These are phyloP conservation scores for Eimeria zaria DNA, from an alignment of 169 alveolate genomes.

Conservation along the genomic window DNA sequence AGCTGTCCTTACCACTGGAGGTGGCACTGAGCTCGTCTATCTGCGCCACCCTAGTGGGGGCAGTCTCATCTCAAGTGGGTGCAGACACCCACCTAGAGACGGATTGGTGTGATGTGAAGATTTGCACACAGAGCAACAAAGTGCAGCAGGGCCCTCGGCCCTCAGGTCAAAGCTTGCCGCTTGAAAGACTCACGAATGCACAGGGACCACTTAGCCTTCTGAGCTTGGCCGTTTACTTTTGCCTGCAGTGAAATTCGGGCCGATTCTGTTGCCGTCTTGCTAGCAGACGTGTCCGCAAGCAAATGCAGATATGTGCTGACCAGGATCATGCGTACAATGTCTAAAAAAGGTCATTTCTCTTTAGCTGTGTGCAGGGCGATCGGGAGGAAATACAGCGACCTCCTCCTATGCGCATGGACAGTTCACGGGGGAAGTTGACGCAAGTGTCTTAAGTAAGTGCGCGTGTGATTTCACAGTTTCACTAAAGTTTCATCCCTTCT, in stretches of 20 bases:
- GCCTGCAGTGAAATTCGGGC: not conserved
- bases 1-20: not conserved
- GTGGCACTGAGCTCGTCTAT: slow-evolving; percentile 22
- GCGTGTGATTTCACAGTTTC: not conserved
- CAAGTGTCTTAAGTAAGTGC: slow-evolving; percentile 20
- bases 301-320: not conserved
- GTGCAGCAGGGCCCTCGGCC: not conserved
- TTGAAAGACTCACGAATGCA: not conserved
- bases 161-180: not conserved
- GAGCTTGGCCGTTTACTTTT: not conserved
- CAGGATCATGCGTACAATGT: not conserved
- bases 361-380: slow-evolving; percentile 8
- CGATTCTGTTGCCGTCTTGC: not conserved
- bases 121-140: not conserved
- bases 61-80: slow-evolving; percentile 28
- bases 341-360: not conserved
- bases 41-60: slow-evolving; percentile 55
- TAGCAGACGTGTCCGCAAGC: not conserved
- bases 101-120: not conserved
- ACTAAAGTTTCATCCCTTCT: not conserved
- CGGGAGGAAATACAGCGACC: not conserved
- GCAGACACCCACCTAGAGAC: not conserved
- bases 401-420: slow-evolving; percentile 2
- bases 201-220: not conserved
- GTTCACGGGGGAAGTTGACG: slow-evolving; percentile 47